phyloP scores from a whole-genome alignment of 768 basidiomycete genomes.

The Mycena rosella region DNA sequence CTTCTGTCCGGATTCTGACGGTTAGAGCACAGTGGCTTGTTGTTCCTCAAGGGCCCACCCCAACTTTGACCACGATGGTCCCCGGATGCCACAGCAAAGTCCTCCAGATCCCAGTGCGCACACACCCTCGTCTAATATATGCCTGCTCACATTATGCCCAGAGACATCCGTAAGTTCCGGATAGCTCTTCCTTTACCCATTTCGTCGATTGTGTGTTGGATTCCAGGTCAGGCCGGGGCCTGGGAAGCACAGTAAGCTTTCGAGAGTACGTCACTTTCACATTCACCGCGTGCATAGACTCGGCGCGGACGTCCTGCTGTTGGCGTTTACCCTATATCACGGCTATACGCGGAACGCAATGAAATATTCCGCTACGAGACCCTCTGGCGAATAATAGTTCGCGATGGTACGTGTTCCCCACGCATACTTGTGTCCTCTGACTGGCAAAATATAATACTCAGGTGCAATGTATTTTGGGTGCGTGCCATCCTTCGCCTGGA shows the following conservation, averaged over 20 bases:
- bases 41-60: not conserved
- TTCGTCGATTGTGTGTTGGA: no score
- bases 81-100: not conserved
- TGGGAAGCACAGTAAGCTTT: not conserved
- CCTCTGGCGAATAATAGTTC: conserved; percentile 1
- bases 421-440: not conserved
- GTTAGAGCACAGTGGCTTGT: not conserved
- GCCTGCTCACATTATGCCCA: not conserved
- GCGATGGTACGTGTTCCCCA: not conserved
- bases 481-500: not conserved
- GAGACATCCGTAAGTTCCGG: not conserved
- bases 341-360: not conserved
- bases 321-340: not conserved
- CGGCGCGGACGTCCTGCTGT: not conserved
- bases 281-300: not conserved
- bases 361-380: not conserved
- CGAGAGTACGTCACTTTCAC: not conserved
- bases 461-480: conserved; percentile 3
- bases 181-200: not conserved
- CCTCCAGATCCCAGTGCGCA: not conserved
- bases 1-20: not conserved
- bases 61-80: not conserved
- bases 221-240: not conserved
- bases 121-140: not conserved
- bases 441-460: not conserved